These are phyloP conservation scores for Saccharomyces hybrid DNA, from an alignment of 1,139 yeast species.

Conservation along the genomic window DNA sequence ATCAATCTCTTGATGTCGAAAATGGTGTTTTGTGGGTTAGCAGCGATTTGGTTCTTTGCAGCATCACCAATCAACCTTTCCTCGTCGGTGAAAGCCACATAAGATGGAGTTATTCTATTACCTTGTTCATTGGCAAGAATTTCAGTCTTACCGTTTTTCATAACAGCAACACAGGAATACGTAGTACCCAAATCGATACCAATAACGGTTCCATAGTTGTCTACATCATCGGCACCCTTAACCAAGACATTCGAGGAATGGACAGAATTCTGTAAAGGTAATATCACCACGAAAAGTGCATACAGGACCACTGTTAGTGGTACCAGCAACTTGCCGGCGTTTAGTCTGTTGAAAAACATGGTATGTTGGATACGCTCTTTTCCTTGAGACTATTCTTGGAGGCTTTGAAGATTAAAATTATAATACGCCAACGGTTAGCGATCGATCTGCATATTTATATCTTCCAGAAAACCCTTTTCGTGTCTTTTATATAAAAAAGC, in stretches of 20 bases:
- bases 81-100: slow-evolving; percentile 76
- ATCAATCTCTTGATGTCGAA: slow-evolving; percentile 84
- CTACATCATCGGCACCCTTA: slow-evolving; percentile 38
- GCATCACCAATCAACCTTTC: slow-evolving; percentile 93
- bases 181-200: slow-evolving; percentile 81
- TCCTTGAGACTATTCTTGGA: neutral
- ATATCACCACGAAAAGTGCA: slow-evolving; percentile 48
- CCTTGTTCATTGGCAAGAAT: slow-evolving; percentile 94
- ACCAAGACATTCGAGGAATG: slow-evolving; percentile 20
- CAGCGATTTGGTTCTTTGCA: slow-evolving; percentile 87
- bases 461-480: neutral
- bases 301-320: slow-evolving; percentile 51
- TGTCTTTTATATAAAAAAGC: neutral
- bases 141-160: slow-evolving; percentile 88
- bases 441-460: neutral
- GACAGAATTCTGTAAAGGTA: slow-evolving; percentile 44
- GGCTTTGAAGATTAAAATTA: neutral
- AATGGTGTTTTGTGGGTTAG: slow-evolving; percentile 70
- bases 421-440: neutral
- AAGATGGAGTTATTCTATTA: slow-evolving; percentile 89
- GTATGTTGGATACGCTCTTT: neutral
- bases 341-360: slow-evolving; percentile 28
- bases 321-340: slow-evolving; percentile 37
- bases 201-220: slow-evolving; percentile 66
- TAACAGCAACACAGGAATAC: slow-evolving; percentile 90